Conservation (phyloP, 768 basidiomycete genomes). For the Termitomyces sp. region DNA sequence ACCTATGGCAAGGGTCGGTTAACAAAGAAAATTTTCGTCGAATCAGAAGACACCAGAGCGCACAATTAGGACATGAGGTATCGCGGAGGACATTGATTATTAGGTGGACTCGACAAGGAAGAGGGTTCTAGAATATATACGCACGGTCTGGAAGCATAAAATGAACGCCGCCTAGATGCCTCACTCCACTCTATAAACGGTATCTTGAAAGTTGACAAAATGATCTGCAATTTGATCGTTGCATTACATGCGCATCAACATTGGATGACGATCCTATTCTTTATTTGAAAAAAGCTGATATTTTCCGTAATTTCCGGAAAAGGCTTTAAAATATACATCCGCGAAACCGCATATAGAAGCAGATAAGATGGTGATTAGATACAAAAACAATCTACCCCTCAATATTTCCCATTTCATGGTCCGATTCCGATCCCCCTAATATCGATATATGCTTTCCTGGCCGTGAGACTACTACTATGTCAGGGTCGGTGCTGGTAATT, state of each 20-base stretch:
- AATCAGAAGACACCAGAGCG: conserved; percentile 5
- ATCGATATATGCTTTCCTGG: conserved; percentile 52
- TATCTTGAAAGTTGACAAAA: neutral
- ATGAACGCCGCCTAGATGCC: neutral
- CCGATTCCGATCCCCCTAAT: conserved; percentile 10
- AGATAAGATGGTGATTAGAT: conserved; percentile 12
- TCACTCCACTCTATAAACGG: neutral
- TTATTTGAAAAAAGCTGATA: neutral
- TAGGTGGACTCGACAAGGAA: neutral
- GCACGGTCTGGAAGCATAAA: neutral
- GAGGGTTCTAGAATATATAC: conserved; percentile 7
- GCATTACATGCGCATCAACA: neutral
- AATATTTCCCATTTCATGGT: conserved; percentile 16
- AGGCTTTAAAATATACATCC: conserved; percentile 1
- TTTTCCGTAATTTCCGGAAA: neutral
- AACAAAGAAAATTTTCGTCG: neutral
- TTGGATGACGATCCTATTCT: neutral
- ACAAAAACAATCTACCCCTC: conserved; percentile 6
- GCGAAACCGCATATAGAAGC: neutral
- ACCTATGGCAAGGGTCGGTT: conserved; percentile 24
- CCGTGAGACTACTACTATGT: conserved; percentile 45
- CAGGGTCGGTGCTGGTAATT: conserved; percentile 55
- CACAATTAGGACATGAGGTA: conserved; percentile 19
- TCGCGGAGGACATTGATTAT: conserved; percentile 1
- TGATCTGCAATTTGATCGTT: conserved; percentile 4